Percentiles rank a stretch among this genome's conserved stretches.
Conservation (phyloP, 1,284 basidiomycete species). For the Bondarzewia mesenterica region DNA sequence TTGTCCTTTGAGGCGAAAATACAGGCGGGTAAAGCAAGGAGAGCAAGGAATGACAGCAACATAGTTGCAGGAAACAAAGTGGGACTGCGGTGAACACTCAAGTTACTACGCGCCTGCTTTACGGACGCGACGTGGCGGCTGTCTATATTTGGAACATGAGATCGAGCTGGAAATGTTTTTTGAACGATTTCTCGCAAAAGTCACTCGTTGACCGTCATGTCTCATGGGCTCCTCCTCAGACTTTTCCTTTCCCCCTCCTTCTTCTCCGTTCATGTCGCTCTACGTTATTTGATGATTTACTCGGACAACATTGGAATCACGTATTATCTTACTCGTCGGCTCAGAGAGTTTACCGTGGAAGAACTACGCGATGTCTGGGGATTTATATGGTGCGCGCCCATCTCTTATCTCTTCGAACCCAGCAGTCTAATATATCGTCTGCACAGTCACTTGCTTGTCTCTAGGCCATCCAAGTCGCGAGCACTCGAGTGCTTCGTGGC, state of each 20-base stretch:
- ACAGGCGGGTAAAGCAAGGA: conserved; percentile 37
- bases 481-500: conserved; percentile 91
- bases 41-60: conserved; percentile 32
- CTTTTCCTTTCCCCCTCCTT: conserved; percentile 86
- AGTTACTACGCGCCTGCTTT: conserved; percentile 14
- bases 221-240: conserved; percentile 77
- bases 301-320: conserved; percentile 93
- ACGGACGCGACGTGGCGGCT: conserved; percentile 20
- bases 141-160: background rate
- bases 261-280: conserved; percentile 87
- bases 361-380: conserved; percentile 95
- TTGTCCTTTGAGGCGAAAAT: conserved; percentile 33
- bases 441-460: conserved; percentile 82
- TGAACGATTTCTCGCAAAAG: no score
- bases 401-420: conserved; percentile 7
- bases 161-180: background rate
- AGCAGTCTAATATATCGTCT: conserved; percentile 11
- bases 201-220: conserved; percentile 26
- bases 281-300: conserved; percentile 84
- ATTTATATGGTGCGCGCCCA: conserved; percentile 73
- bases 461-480: conserved; percentile 80
- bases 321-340: conserved; percentile 85
- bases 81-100: background rate
- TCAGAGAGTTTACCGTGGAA: conserved; percentile 68
- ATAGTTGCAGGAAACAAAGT: conserved; percentile 19